These are phyloP conservation scores for Ajuga chamaepitys DNA, from an alignment of 257 asterid genomes.

Conservation along the genomic window DNA sequence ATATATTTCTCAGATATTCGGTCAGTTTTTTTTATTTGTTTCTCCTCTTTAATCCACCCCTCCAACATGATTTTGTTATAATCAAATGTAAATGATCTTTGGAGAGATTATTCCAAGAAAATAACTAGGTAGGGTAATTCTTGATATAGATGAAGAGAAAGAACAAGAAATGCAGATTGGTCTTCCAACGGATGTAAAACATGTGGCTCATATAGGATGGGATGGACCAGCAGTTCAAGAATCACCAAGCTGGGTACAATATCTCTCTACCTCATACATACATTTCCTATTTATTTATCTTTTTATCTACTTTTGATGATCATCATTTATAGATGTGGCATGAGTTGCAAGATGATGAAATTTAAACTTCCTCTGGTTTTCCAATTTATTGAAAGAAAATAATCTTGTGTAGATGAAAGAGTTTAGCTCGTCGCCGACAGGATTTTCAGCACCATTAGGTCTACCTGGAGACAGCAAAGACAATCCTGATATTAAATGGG, in stretches of 20 bases:
- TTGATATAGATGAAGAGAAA: constrained; percentile 55
- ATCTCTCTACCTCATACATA: background rate
- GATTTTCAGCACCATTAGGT: constrained; percentile 47
- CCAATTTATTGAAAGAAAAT: background rate
- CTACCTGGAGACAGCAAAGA: constrained; percentile 26
- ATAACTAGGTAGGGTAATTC: background rate
- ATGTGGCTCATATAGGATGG: constrained; percentile 89
- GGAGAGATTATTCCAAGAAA: too few relatives aligned
- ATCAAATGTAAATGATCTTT: too few relatives aligned
- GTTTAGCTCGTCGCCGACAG: constrained; percentile 29
- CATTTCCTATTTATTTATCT: too few relatives aligned
- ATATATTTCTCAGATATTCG: constrained; percentile 79
- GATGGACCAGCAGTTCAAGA: constrained; percentile 66
- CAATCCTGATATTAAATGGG: constrained; percentile 47
- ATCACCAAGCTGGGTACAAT: constrained; percentile 64
- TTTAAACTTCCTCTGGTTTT: background rate
- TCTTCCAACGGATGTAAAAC: constrained; percentile 87
- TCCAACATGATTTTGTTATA: too few relatives aligned
- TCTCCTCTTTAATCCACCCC: background rate
- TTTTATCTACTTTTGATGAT: background rate
- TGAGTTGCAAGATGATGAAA: background rate
- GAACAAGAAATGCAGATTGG: constrained; percentile 74
- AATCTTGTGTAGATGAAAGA: constrained; percentile 57
- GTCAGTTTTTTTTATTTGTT: constrained; percentile 24
- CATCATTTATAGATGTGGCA: background rate